Evolutionary conservation across 2,329 filamentous ascomycete genomes (phyloP).

Genomic region (Oidium heveae): DNA sequence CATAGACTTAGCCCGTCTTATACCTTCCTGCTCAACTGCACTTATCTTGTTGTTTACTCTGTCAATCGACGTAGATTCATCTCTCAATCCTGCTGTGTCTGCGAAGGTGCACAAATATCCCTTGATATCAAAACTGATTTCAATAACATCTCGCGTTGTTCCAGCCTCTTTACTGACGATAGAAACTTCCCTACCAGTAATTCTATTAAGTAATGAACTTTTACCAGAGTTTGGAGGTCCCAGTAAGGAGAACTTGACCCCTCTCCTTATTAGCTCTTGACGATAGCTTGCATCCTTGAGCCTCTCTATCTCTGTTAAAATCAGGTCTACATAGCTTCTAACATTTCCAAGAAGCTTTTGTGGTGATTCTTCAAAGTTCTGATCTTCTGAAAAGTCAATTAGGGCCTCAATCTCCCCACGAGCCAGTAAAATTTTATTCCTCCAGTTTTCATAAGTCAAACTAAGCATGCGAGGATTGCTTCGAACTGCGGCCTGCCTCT

Average conservation of each 20-base stretch:
- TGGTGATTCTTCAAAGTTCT: slow-evolving; percentile 83
- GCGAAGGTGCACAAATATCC: slow-evolving; percentile 87
- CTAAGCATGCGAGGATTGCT: slow-evolving; percentile 48
- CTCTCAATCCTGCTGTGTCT: slow-evolving; percentile 74
- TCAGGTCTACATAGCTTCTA: slow-evolving; percentile 30
- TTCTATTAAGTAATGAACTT: slow-evolving; percentile 70
- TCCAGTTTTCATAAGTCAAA: slow-evolving; percentile 61
- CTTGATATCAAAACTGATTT: slow-evolving; percentile 68
- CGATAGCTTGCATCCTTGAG: slow-evolving; percentile 58
- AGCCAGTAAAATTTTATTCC: slow-evolving; percentile 48
- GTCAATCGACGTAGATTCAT: slow-evolving; percentile 9
- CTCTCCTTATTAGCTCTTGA: slow-evolving; percentile 61
- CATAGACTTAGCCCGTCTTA: slow-evolving; percentile 58
- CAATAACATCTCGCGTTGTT: slow-evolving; percentile 81
- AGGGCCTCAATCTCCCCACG: slow-evolving; percentile 82
- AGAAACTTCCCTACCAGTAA: slow-evolving; percentile 79
- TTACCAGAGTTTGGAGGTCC: slow-evolving; percentile 90
- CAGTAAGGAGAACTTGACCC: slow-evolving; percentile 65
- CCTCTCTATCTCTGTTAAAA: slow-evolving; percentile 36
- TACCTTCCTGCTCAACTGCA: slow-evolving; percentile 67
- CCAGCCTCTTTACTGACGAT: slow-evolving; percentile 87
- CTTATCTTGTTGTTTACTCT: slow-evolving; percentile 25
- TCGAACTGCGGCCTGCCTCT: slow-evolving; percentile 63
- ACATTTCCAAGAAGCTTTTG: slow-evolving; percentile 46
- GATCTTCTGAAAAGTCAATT: slow-evolving; percentile 93